Base-by-base conservation (phyloP, 2,329 filamentous ascomycete species). In the Epichloe gansuensis region DNA sequence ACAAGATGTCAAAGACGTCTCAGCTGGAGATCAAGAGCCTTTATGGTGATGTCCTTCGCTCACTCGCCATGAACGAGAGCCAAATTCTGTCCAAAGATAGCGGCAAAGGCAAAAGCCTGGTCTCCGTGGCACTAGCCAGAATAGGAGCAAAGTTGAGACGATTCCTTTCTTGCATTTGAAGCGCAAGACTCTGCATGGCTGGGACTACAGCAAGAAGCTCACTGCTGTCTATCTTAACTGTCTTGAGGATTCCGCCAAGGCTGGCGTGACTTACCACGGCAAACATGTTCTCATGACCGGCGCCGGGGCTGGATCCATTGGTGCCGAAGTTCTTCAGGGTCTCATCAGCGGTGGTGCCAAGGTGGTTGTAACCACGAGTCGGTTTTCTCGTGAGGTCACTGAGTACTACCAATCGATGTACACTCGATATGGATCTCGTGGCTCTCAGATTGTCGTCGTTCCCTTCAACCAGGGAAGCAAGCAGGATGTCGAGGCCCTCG, bases 371-470 rank as follows among this genome's bases (percentile, higher is more conserved):
- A 98, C 93, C 13, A 98, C 93, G 17, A 95, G 88, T 65, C 85
- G 93, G 61, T 98, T 93, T 77, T 98, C 93, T 15, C 88, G 90
- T 46, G 87, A 96, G 69, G 93, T 98, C 53, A 98, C 93, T 5
- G 93, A 98, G 74, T 98, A 97, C 75, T 98, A 98, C 73, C 93
- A 98, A 72, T 84, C 89, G 53, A 97, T 98, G 87, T 98, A 98
- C 70, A 87, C 91, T 57, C 87, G 91, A 56, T 95, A 87, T 63
- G 93, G 93, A 63, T 88, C 89, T 56, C 87, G 89, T 59, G 93
- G 93, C 58, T 97, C 93, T 54, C 91, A 97, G 73, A 85, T 98
- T 52, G 89, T 98, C 42, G 93, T 98, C 52, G 94, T 97, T 52
- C 93, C 94, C 48, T 98, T 98, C 81, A 98, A 98, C 72, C 91